Evolutionary conservation across 2,329 filamentous ascomycete genomes (phyloP), one percentile per base, ranked within the genome.

Genomic region (Chalara sp.): DNA sequence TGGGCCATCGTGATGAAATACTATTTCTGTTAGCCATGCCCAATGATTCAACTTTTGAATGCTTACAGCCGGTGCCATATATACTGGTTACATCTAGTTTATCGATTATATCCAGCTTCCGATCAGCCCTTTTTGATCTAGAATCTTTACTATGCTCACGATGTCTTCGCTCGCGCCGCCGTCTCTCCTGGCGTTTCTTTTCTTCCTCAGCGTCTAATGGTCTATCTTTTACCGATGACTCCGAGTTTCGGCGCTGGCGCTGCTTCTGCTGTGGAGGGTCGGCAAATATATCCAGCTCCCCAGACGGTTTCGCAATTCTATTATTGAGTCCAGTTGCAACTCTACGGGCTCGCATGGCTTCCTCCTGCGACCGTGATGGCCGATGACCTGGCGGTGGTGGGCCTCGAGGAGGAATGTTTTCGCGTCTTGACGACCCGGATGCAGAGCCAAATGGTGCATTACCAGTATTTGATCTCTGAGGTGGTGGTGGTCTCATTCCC

Each of bases 1-100:
- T 5, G 93, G 93, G 1, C 93, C 93, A 63, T 97, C 93, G 65
- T 99, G 93, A 63, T 99, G 93, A 70, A 97, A 96, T 59, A 96
- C 90, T 95, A 62, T n/a, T 21, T 32, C 5, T 30, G 31, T 60
- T 51, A 58, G 52, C 12, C 44, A 46, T 10, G 41, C 37, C 41
- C 8, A 47, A 11, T n/a, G 10, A 6, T 13, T 11, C 6, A 6
- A 44, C 8, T 6, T 4, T 28, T 1, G 32, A 29, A 46, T 44
- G 82, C 88, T 72, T 75, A 95, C 89, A 74, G 70, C 92, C 91
- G 62, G 87, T 89, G 51, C 93, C 92, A 65, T 95, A 96, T 60
- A 97, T 95, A 67, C 91, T 91, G 5, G 91, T 96, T 56, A 93
- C 91, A 72, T 97, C 93, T 58, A 99, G 75, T 67, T 96, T 92